Evolutionary conservation across 176 grass and related monocot species (phyloP), one percentile per base, ranked within the genome.

Genomic region (Zizania latifolia): DNA sequence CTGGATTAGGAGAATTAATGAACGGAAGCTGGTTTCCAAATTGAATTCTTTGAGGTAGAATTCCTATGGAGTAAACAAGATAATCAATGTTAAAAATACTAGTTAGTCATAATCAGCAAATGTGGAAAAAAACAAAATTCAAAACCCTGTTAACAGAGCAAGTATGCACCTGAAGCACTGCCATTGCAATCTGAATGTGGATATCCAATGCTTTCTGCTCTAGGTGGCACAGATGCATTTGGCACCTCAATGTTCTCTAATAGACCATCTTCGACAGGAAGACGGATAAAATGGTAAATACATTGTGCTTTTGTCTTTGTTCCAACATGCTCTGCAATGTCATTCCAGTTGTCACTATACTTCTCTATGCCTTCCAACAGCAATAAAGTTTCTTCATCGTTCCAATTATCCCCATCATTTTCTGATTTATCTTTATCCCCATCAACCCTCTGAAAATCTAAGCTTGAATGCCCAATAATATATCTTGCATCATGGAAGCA

Each of bases 221-320:
- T 73, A 68, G 79, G 55, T 35, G 81, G 36, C 15, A 78, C 23
- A 4, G 41, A 23, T 11, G 72, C 68, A 71, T 84, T 56, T 36
- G 86, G 86, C 59, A 93, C 70, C 83, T 92, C 88, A 78, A 98
- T 84, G 41, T 86, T 92, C 51, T 98, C 89, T 68, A 98, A 75
- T 13, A 98, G 77, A 71, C 78, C 79, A 75, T 94, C 82, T 63
- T 98, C 91, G 38, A 98, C 82, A 10, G 88, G 94, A 84, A 98
- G 75, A 73, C 86, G 79, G 72, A 98, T 85, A 89, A 98, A 98
- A 88, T 98, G 94, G 62, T 93, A 83, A 81, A 93, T 98, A 75
- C 94, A 98, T 62, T 98, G 94, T 62, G 91, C 94, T 67, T 94
- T 98, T 71, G 94, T 89, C 71, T 98, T 94, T 65, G 89, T 84